These are phyloP conservation scores for Chlamydomonas eustigma DNA, from an alignment of 139 green algal genomes.

Conservation along the genomic window DNA sequence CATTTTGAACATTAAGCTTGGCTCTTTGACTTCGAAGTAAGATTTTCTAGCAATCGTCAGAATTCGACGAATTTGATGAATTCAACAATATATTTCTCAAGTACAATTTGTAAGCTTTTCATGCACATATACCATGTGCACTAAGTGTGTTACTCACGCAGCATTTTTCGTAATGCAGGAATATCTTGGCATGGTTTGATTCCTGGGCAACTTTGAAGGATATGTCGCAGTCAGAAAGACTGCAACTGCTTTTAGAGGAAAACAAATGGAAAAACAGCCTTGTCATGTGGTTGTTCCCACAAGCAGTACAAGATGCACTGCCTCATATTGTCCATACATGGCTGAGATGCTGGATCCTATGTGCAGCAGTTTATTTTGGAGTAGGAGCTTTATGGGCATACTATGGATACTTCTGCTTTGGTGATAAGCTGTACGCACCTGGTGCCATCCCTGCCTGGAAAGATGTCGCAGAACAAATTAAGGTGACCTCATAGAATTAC, in stretches of 20 bases:
- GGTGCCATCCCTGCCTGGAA: conserved; percentile 52
- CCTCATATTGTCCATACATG: conserved; percentile 66
- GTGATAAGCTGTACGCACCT: conserved; percentile 53
- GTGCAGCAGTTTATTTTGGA: conserved; percentile 68
- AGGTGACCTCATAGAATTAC: conserved; percentile 41
- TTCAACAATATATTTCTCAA: not conserved
- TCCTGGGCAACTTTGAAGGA: conserved; percentile 23
- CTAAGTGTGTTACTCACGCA: not conserved
- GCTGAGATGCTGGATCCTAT: conserved; percentile 75
- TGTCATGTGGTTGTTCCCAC: conserved; percentile 47
- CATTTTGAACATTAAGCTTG: not conserved
- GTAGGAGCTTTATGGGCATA: conserved; percentile 68
- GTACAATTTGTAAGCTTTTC: not conserved
- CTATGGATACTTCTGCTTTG: conserved; percentile 77
- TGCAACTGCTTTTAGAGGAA: conserved; percentile 56
- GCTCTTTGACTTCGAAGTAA: not conserved
- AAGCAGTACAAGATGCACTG: conserved; percentile 22
- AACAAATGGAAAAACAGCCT: conserved; percentile 81
- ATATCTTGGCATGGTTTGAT: conserved; percentile 18
- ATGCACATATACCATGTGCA: not conserved
- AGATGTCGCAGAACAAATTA: conserved; percentile 74
- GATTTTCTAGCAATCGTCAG: not conserved
- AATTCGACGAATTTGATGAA: not conserved
- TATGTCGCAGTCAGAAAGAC: conserved; percentile 31
- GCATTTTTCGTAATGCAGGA: conserved; percentile 11